A percentile compares a stretch with the other conserved stretches of the same genome.
Evolutionary conservation across 805 yeast species (phyloP).

Genomic region (Dipodascus albidus): DNA sequence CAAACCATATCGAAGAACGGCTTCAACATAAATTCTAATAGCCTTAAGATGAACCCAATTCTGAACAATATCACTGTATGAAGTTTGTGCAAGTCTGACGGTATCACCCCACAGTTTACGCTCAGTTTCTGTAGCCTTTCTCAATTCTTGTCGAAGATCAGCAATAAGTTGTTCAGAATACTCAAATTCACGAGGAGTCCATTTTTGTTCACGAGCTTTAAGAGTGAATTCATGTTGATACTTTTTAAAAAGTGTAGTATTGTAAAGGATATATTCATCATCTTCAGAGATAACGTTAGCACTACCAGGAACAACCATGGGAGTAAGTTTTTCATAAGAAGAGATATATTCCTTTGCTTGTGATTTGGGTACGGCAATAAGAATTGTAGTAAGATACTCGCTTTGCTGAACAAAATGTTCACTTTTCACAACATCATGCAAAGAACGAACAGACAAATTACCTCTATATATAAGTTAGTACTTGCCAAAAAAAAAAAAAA

Average conservation of each 20-base stretch:
- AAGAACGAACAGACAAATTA: conserved; percentile 78
- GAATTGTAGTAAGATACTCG: conserved; percentile 75
- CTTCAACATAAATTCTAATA: conserved; percentile 80
- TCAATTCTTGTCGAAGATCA: conserved; percentile 66
- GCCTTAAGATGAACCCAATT: conserved; percentile 88
- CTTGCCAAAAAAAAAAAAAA: conserved; percentile 2
- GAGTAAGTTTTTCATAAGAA: conserved; percentile 63
- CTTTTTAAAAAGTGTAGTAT: conserved; percentile 79
- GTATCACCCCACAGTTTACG: conserved; percentile 59
- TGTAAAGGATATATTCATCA: conserved; percentile 58
- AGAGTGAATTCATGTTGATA: conserved; percentile 55
- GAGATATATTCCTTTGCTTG: conserved; percentile 48
- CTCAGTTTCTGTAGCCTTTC: conserved; percentile 64
- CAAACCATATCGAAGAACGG: conserved; percentile 89
- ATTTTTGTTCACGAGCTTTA: conserved; percentile 72
- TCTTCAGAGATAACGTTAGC: conserved; percentile 64
- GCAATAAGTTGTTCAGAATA: conserved; percentile 70
- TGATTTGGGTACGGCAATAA: conserved; percentile 76
- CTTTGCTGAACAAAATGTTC: conserved; percentile 76
- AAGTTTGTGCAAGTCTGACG: conserved; percentile 72
- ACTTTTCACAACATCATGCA: conserved; percentile 78
- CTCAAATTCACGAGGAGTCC: conserved; percentile 85
- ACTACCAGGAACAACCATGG: conserved; percentile 86
- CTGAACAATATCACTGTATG: conserved; percentile 76
- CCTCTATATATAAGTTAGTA: conserved; percentile 35